Conservation (phyloP, 257 asterid genomes). For the Oldenlandia corymbosa region DNA sequence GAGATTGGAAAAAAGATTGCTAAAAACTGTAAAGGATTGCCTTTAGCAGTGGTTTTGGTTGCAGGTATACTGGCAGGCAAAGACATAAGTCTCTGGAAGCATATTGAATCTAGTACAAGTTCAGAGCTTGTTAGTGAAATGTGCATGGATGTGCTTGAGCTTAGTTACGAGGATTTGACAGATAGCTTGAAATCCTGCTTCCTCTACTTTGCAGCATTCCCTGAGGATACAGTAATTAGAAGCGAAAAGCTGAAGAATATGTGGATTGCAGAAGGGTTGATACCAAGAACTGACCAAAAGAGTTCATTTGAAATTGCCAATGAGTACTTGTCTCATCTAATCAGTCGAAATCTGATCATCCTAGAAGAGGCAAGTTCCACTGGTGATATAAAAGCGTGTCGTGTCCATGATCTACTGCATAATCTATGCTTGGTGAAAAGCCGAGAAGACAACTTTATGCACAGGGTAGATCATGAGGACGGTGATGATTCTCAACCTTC, state of each 20-base stretch:
- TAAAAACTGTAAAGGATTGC: background rate
- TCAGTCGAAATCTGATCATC: constrained; percentile 3
- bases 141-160: background rate
- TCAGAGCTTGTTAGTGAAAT: no score
- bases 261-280: constrained; percentile 13
- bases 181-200: constrained; percentile 4
- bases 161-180: background rate
- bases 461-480: background rate
- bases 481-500: background rate
- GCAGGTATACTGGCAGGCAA: background rate
- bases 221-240: background rate
- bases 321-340: background rate
- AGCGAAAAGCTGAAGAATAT: background rate
- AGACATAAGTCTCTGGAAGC: background rate
- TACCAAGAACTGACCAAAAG: background rate
- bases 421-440: background rate
- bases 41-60: background rate
- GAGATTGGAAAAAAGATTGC: background rate
- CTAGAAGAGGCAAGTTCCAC: background rate
- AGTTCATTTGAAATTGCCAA: background rate
- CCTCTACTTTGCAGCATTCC: background rate
- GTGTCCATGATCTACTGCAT: constrained; percentile 5
- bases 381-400: background rate
- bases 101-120: background rate
- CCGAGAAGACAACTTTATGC: background rate